Percentiles rank a stretch among this genome's conserved stretches.
Evolutionary conservation across 768 basidiomycete genomes (phyloP).

Genomic region (Boletus subparvulus): DNA sequence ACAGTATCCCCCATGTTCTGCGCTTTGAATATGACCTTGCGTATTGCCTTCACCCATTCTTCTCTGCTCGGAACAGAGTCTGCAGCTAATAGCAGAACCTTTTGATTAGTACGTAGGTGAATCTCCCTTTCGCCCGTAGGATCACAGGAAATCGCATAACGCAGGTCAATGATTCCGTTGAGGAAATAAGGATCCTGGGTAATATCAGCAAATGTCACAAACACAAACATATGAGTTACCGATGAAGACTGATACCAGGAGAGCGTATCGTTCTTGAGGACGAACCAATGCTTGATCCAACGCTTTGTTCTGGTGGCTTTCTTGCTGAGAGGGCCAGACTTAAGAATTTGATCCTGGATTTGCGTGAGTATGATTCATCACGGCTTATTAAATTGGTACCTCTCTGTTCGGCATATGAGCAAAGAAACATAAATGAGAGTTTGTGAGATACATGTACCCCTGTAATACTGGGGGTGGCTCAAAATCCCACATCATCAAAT

Average conservation of each 20-base stretch:
- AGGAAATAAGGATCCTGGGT: conserved; percentile 95
- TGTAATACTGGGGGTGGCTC: conserved; percentile 66
- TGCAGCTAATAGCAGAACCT: conserved; percentile 65
- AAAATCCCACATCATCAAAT: neutral
- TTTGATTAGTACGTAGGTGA: conserved; percentile 80
- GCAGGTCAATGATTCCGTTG: conserved; percentile 91
- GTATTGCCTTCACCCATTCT: conserved; percentile 95
- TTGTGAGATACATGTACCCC: conserved; percentile 96
- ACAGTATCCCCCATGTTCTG: conserved; percentile 97
- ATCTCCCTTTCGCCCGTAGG: conserved; percentile 74
- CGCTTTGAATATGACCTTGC: conserved; percentile 91
- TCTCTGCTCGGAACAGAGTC: conserved; percentile 83
- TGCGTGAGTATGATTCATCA: conserved; percentile 10
- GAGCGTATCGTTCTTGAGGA: conserved; percentile 91
- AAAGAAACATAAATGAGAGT: conserved; percentile 93
- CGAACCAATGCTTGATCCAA: conserved; percentile 95
- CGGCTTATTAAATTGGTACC: conserved; percentile 42
- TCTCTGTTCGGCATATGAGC: conserved; percentile 90
- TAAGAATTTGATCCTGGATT: conserved; percentile 82
- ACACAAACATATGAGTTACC: conserved; percentile 42
- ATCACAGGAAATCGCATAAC: conserved; percentile 91
- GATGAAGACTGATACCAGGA: conserved; percentile 97
- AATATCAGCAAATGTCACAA: conserved; percentile 5
- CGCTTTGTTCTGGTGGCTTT: conserved; percentile 86
- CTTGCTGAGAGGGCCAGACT: conserved; percentile 88